These are phyloP conservation scores for Nemania serpens DNA, from an alignment of 2,329 filamentous ascomycete genomes.

Conservation along the genomic window DNA sequence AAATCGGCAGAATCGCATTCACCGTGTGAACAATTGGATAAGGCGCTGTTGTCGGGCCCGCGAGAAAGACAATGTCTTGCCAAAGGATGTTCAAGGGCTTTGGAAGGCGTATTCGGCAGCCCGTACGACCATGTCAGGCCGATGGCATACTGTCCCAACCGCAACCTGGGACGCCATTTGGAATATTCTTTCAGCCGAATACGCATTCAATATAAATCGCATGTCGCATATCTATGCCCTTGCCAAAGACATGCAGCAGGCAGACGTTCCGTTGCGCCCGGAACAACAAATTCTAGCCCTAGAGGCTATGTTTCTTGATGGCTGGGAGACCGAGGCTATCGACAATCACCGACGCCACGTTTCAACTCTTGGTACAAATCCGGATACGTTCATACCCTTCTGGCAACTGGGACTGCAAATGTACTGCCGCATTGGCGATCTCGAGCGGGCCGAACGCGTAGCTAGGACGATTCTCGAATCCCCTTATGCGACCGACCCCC, in stretches of 20 bases:
- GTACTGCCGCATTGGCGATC: constrained; percentile 60
- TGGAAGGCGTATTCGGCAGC: constrained; percentile 58
- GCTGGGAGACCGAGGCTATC: constrained; percentile 63
- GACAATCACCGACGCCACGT: constrained; percentile 66
- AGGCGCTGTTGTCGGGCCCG: constrained; percentile 30
- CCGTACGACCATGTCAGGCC: constrained; percentile 48
- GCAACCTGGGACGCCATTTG: constrained; percentile 70
- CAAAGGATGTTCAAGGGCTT: constrained; percentile 30
- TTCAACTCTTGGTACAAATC: constrained; percentile 54
- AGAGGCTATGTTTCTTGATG: constrained; percentile 68
- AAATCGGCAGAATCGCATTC: constrained; percentile 25
- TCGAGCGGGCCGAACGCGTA: constrained; percentile 62
- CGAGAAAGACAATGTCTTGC: constrained; percentile 19
- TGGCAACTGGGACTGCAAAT: constrained; percentile 71
- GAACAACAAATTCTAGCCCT: constrained; percentile 69
- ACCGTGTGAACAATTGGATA: constrained; percentile 37
- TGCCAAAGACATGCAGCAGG: constrained; percentile 67
- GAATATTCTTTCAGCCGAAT: constrained; percentile 60
- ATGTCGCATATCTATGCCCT: constrained; percentile 66
- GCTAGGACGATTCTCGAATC: constrained; percentile 57
- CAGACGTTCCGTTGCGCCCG: constrained; percentile 58
- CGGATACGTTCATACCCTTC: constrained; percentile 56
- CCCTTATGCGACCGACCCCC: constrained; percentile 52
- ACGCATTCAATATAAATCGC: constrained; percentile 56
- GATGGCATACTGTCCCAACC: constrained; percentile 60